phyloP scores from a whole-genome alignment of 306 rosid genomes.

The Prunus salicina region DNA sequence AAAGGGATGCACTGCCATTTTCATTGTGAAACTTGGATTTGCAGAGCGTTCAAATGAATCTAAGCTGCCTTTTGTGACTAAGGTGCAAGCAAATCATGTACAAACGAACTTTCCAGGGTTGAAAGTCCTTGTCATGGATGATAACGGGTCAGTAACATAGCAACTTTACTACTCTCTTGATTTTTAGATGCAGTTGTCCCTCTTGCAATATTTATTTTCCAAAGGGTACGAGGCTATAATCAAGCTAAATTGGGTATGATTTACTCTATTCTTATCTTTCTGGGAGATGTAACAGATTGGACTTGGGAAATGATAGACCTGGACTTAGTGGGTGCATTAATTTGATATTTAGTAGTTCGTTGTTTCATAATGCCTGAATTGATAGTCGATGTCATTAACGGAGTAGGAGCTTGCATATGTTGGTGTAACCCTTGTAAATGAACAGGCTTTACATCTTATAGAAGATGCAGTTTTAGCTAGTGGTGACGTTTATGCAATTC shows the following conservation, averaged over 20 bases:
- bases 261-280: neutral
- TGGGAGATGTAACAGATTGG: neutral
- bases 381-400: neutral
- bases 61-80: constrained; percentile 48
- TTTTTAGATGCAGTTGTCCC: neutral
- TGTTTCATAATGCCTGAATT: neutral
- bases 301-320: neutral
- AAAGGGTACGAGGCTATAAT: neutral
- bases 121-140: constrained; percentile 88
- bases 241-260: neutral
- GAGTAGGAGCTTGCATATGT: neutral
- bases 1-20: constrained; percentile 78
- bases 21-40: constrained; percentile 82
- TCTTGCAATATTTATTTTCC: neutral
- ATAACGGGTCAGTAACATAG: constrained; percentile 76
- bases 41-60: constrained; percentile 64
- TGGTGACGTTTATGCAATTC: neutral
- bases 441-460: neutral
- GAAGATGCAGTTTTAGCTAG: neutral
- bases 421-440: neutral
- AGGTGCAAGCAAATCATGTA: constrained; percentile 48
- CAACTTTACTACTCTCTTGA: constrained; percentile 19
- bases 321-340: neutral
- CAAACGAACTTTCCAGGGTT: constrained; percentile 65
- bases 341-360: neutral